These are phyloP conservation scores for Collybiopsis confluens DNA, from an alignment of 768 basidiomycete genomes.

Conservation along the genomic window DNA sequence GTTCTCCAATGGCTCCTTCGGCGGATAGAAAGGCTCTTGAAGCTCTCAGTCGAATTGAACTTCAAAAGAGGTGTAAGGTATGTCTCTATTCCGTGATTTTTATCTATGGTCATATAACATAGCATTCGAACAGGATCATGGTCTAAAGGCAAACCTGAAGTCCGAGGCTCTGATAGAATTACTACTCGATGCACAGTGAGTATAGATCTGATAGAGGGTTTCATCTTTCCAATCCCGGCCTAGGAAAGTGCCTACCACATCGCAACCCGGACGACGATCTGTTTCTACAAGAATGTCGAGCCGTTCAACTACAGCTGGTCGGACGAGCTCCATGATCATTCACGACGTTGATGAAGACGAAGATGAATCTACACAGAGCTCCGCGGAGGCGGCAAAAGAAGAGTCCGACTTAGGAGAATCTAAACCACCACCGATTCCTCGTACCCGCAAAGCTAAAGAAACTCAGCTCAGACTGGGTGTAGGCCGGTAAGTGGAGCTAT, in stretches of 20 bases:
- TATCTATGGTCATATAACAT: conserved; percentile 2
- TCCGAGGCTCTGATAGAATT: conserved; percentile 75
- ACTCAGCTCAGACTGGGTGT: conserved; percentile 67
- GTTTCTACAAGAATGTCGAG: conserved; percentile 32
- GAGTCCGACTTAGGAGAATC: conserved; percentile 16
- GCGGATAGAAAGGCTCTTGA: conserved; percentile 40
- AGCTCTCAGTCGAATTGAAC: conserved; percentile 41
- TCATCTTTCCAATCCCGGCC: conserved; percentile 10
- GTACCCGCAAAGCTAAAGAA: conserved; percentile 70
- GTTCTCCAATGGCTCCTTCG: conserved; percentile 32
- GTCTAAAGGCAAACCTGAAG: conserved; percentile 80
- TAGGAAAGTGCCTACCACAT: conserved; percentile 13
- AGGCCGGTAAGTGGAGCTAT: no score
- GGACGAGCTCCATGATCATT: conserved; percentile 42
- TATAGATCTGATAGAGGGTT: conserved; percentile 4
- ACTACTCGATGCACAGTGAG: conserved; percentile 54
- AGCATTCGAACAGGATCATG: conserved; percentile 52
- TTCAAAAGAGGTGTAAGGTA: conserved; percentile 73
- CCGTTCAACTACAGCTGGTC: conserved; percentile 30
- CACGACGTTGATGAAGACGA: conserved; percentile 48
- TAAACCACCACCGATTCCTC: conserved; percentile 25
- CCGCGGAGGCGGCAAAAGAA: conserved; percentile 19
- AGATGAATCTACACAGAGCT: conserved; percentile 22
- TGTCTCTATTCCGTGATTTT: conserved; percentile 11
- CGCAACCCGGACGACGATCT: conserved; percentile 27